phyloP scores from a whole-genome alignment of 805 yeast genomes.

The Ogataea trehalophila region DNA sequence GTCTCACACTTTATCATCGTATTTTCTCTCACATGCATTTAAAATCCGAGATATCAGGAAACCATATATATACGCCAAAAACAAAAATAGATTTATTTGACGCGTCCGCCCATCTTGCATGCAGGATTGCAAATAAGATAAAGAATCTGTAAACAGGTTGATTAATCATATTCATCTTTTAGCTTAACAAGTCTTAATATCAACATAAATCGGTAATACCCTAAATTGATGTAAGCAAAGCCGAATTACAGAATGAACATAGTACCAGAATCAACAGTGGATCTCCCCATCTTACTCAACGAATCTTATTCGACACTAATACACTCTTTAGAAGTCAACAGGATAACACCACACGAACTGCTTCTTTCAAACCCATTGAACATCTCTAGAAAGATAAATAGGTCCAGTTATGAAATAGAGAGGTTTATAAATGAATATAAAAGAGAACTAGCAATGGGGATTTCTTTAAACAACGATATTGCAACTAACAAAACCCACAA shows the following conservation, averaged over 20 bases:
- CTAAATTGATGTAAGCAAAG: neutral
- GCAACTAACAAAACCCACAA: neutral
- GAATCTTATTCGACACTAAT: conserved; percentile 28
- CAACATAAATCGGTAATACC: too few relatives aligned
- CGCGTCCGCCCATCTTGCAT: too few relatives aligned
- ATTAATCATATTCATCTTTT: too few relatives aligned
- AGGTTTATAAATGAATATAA: conserved; percentile 14
- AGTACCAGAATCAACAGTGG: conserved; percentile 10
- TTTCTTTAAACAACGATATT: neutral
- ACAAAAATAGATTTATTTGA: too few relatives aligned
- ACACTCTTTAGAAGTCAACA: conserved; percentile 23
- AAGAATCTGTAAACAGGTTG: too few relatives aligned
- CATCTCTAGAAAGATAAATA: conserved; percentile 28
- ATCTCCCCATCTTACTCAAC: conserved; percentile 31
- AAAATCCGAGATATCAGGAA: too few relatives aligned
- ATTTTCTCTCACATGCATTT: too few relatives aligned
- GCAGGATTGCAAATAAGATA: too few relatives aligned
- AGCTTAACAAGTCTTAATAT: too few relatives aligned
- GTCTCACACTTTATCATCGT: too few relatives aligned
- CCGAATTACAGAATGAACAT: conserved; percentile 15
- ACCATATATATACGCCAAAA: too few relatives aligned
- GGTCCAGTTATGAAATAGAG: conserved; percentile 30
- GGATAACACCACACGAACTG: conserved; percentile 38
- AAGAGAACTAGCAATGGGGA: conserved; percentile 2
- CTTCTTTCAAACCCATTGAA: conserved; percentile 33